Conservation (phyloP, 441 rosid genomes). For the Biscutella laevigata region DNA sequence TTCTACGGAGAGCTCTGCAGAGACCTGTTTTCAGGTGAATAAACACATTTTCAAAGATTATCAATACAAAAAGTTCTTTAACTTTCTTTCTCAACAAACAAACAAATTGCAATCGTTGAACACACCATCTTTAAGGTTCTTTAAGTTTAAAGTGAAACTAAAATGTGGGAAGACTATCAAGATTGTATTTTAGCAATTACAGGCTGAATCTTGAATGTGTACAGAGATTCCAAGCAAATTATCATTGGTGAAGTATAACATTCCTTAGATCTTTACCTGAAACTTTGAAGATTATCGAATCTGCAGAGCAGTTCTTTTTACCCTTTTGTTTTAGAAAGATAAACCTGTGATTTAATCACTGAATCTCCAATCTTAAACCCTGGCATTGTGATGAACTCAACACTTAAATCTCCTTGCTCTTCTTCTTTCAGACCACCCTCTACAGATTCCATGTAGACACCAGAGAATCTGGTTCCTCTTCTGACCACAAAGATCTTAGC, state of each 20-base stretch:
- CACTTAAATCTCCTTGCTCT: constrained; percentile 20
- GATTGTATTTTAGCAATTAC: background rate
- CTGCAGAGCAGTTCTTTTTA: background rate
- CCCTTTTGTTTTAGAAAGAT: constrained; percentile 30
- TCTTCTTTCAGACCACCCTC: constrained; percentile 12
- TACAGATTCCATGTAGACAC: constrained; percentile 46
- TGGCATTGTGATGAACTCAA: constrained; percentile 56
- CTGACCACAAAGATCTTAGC: constrained; percentile 43
- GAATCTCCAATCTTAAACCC: constrained; percentile 46
- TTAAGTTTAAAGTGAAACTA: background rate
- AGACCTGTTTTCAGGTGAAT: constrained; percentile 27
- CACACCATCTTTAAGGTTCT: constrained; percentile 4
- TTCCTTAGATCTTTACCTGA: background rate
- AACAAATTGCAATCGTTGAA: too few relatives aligned
- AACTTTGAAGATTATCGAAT: background rate
- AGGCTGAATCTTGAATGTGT: constrained; percentile 13
- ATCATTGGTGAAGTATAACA: background rate
- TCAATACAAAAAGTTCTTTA: background rate
- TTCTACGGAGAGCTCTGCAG: constrained; percentile 77
- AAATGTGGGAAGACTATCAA: constrained; percentile 7
- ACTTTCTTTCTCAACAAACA: constrained; percentile 6
- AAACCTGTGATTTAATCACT: constrained; percentile 39
- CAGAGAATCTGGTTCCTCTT: constrained; percentile 44
- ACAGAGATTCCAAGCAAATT: background rate
- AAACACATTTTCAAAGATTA: background rate